Percentiles rank a stretch among this genome's conserved stretches.
Evolutionary conservation across 305 asterid species (phyloP).

Genomic region (Withania somnifera): DNA sequence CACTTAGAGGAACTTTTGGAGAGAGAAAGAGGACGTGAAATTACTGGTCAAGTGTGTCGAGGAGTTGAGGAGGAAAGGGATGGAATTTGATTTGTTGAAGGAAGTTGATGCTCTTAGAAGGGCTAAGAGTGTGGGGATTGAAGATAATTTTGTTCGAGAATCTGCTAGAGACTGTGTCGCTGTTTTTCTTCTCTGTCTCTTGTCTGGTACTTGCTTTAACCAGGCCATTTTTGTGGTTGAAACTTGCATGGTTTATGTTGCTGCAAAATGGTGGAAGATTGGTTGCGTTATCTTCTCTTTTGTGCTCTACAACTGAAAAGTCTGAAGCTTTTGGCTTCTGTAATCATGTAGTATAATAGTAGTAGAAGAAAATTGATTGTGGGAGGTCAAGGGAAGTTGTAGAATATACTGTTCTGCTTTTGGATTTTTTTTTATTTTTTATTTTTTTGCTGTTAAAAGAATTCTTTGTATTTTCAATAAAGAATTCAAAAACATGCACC

Average conservation of each 20-base stretch:
- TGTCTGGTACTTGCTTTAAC: conserved; percentile 51
- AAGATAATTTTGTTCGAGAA: conserved; percentile 34
- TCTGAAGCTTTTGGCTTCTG: background rate
- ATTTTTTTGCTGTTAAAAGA: background rate
- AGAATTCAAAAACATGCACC: background rate
- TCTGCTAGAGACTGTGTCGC: conserved; percentile 53
- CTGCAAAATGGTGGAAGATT: background rate
- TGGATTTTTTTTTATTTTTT: background rate
- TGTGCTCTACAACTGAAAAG: background rate
- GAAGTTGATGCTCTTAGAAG: conserved; percentile 83
- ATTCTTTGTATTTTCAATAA: too few species aligned
- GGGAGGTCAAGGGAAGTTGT: background rate
- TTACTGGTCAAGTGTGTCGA: conserved; percentile 62
- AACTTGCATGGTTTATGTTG: background rate
- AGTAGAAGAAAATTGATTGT: background rate
- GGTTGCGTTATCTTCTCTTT: background rate
- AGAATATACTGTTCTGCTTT: conserved; percentile 25
- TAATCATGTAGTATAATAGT: background rate
- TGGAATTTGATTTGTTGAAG: conserved; percentile 61
- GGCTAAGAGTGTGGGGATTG: conserved; percentile 81
- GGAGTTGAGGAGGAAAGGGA: conserved; percentile 72
- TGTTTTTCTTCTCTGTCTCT: conserved; percentile 53
- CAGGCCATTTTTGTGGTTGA: conserved; percentile 42
- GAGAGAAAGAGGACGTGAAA: conserved; percentile 60
- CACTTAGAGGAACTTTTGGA: conserved; percentile 59